Base-by-base conservation (phyloP, 2,329 filamentous ascomycete genomes). In the Ustulina deusta region DNA sequence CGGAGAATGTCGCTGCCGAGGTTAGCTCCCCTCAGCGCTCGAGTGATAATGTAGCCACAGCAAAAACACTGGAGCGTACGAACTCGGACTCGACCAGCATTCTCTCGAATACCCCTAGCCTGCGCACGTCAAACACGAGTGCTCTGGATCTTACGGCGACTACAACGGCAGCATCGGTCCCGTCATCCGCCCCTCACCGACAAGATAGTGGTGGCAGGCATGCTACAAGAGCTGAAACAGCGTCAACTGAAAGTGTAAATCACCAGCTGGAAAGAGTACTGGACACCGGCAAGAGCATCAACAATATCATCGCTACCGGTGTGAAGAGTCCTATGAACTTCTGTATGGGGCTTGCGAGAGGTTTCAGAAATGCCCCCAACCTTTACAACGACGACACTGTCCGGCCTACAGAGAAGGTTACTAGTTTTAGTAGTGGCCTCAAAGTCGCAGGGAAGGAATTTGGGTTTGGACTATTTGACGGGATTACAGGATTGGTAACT, bases 361-460 rank as follows among this genome's bases (percentile, higher is more conserved):
- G 94, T 0, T 97, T 97, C 77, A 91, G 95, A 76, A 97, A 97
- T 74, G 91, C 92, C 6, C 94, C 94, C 0, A 90, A 88, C 72
- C 82, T 97, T 0, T 97, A 97, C 76, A 92, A 94, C 48, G 94
- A 97, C 74, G 89, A 93, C 1, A 94, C 90, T 0, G 89, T 97
- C 0, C 86, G 93, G 9, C 90, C 91, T n/a, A 83, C 87, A 0
- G 91, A 93, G 65, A 93, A 93, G 73, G 92, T 97, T 4, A 94
- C 92, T 0, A 91, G 90, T 59, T 82, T 97, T 57, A 85, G 88
- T 60, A 93, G 90, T 69, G 94, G 94, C 0, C 79, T 97, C 29
- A 90, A 86, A 69, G 90, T 93, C 51, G 94, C 94, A 3, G 88
- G 91, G 1, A 93, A 91, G 78, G 92, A 93, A 75, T 90, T 96